Evolutionary conservation across 2,329 filamentous ascomycete genomes (phyloP).

Genomic region (Pseudogymnoascus sp.): DNA sequence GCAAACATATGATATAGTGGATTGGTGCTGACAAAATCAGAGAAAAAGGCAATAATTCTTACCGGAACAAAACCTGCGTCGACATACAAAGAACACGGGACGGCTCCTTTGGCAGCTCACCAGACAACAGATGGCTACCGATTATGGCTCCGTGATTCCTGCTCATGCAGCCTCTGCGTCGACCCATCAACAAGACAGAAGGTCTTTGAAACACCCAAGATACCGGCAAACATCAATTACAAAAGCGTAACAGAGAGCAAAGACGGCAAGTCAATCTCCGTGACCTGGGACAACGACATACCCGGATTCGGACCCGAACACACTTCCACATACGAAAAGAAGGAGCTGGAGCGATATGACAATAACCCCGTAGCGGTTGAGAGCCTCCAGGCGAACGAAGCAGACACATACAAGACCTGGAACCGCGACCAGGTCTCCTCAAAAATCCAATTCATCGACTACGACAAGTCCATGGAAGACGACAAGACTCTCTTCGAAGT

Average conservation of each 20-base stretch:
- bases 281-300: constrained; percentile 51
- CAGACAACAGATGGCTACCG: not conserved
- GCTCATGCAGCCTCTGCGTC: constrained; percentile 47
- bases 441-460: constrained; percentile 54
- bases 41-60: not conserved
- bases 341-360: constrained; percentile 8
- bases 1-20: not conserved
- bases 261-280: constrained; percentile 34
- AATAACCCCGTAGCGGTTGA: constrained; percentile 13
- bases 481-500: constrained; percentile 50
- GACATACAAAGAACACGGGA: not conserved
- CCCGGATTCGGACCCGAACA: constrained; percentile 21
- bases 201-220: constrained; percentile 55
- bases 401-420: constrained; percentile 30
- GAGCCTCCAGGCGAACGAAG: not conserved
- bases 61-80: not conserved
- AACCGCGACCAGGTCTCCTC: constrained; percentile 35
- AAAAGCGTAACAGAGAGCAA: constrained; percentile 29
- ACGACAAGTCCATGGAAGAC: constrained; percentile 59
- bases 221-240: constrained; percentile 41
- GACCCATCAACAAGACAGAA: constrained; percentile 54
- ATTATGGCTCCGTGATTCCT: constrained; percentile 46
- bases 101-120: not conserved
- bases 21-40: not conserved
- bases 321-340: constrained; percentile 16